Evolutionary conservation across 2,329 filamentous ascomycete species (phyloP).

Genomic region (Boeremia lycopersici): DNA sequence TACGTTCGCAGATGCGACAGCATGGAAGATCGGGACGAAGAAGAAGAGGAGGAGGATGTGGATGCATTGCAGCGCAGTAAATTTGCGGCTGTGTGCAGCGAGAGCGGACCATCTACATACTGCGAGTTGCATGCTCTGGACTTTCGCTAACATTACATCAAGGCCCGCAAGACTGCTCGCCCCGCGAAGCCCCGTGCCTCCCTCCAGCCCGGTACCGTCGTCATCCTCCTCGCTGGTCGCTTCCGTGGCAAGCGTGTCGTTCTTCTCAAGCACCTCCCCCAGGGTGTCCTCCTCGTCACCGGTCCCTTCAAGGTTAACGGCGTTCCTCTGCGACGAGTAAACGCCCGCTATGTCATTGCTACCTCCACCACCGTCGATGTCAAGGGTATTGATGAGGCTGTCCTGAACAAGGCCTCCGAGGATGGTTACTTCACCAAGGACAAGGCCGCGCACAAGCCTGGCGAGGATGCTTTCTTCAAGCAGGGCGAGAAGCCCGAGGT

Average conservation of each 20-base stretch:
- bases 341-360: slow-evolving; percentile 91
- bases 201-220: slow-evolving; percentile 91
- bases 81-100: slow-evolving; percentile 10
- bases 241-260: slow-evolving; percentile 99
- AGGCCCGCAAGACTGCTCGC: slow-evolving; percentile 95
- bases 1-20: slow-evolving; percentile 62
- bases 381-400: slow-evolving; percentile 74
- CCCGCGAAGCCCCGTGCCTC: slow-evolving; percentile 85
- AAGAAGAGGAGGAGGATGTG: slow-evolving; percentile 23
- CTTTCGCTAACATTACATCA: slow-evolving; percentile 39
- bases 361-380: slow-evolving; percentile 86
- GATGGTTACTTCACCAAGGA: slow-evolving; percentile 96
- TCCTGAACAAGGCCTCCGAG: slow-evolving; percentile 77
- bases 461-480: slow-evolving; percentile 99
- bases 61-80: slow-evolving; percentile 8
- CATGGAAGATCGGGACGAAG: slow-evolving; percentile 11
- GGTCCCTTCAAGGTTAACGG: slow-evolving; percentile 99
- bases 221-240: slow-evolving; percentile 98
- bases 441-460: slow-evolving; percentile 92
- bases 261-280: slow-evolving; percentile 95
- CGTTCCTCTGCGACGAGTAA: slow-evolving; percentile 92
- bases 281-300: slow-evolving; percentile 98
- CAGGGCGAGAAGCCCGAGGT: slow-evolving; percentile 98
- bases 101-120: slow-evolving; percentile 6
- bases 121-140: slow-evolving; percentile 15